A percentile compares a stretch with the other conserved stretches of the same genome.
phyloP scores from a whole-genome alignment of 306 rosid species.

The Vigna nakashimae region DNA sequence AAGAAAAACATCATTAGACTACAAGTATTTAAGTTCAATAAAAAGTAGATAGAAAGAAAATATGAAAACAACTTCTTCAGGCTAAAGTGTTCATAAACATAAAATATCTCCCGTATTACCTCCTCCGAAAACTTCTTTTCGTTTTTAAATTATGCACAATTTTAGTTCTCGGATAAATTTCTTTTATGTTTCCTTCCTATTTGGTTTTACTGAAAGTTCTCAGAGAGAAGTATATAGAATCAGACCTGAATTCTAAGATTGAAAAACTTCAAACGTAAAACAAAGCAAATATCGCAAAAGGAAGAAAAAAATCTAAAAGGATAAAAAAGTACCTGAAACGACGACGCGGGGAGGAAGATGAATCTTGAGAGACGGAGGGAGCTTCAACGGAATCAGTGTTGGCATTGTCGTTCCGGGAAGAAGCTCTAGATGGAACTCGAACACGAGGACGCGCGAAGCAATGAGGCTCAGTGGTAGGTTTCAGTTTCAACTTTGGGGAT shows the following conservation, averaged over 20 bases:
- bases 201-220: too few species aligned
- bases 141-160: too few species aligned
- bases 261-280: not conserved
- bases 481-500: slow-evolving; percentile 27
- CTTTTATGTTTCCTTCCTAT: too few species aligned
- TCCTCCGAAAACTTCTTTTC: too few species aligned
- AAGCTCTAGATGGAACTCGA: slow-evolving; percentile 39
- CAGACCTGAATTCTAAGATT: not conserved
- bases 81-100: too few species aligned
- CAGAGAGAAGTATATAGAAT: too few species aligned
- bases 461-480: slow-evolving; percentile 37
- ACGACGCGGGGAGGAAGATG: slow-evolving; percentile 33
- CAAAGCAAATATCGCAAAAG: not conserved
- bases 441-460: slow-evolving; percentile 30
- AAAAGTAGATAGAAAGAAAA: too few species aligned
- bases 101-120: too few species aligned
- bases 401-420: slow-evolving; percentile 33
- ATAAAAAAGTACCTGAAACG: slow-evolving; percentile 41
- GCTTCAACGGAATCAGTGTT: slow-evolving; percentile 47
- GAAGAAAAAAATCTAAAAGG: not conserved
- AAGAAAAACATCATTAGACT: too few species aligned
- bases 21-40: too few species aligned
- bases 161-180: too few species aligned
- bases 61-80: too few species aligned
- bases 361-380: not conserved